A percentile compares a stretch with the other conserved stretches of the same genome.
Conservation (phyloP, 306 rosid genomes). For the Hippophae gyantsensis region DNA sequence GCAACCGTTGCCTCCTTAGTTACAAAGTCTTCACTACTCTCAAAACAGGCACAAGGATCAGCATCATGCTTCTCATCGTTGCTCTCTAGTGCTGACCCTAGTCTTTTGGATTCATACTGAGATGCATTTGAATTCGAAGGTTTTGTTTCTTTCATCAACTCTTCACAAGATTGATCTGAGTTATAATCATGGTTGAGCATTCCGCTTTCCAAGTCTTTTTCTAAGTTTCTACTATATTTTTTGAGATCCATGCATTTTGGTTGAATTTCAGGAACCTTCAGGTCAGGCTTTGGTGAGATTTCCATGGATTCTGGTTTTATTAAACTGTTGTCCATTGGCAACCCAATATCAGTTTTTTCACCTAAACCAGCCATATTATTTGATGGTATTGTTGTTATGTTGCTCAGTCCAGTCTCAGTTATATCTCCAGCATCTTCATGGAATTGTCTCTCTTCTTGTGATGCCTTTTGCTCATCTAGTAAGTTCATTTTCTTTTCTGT, state of each 20-base stretch:
- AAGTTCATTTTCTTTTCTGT: slow-evolving; percentile 17
- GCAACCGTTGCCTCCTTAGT: slow-evolving; percentile 18
- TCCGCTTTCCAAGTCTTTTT: slow-evolving; percentile 24
- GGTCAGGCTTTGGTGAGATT: slow-evolving; percentile 4
- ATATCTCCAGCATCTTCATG: slow-evolving; percentile 13
- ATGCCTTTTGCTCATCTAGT: slow-evolving; percentile 21
- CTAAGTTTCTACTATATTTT: slow-evolving; percentile 21
- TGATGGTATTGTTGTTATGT: slow-evolving; percentile 3
- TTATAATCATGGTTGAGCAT: slow-evolving; percentile 16
- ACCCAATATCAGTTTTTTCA: slow-evolving; percentile 9
- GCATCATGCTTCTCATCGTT: slow-evolving; percentile 8
- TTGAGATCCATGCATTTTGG: slow-evolving; percentile 21
- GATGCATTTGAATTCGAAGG: slow-evolving; percentile 8
- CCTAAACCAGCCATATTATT: slow-evolving; percentile 9
- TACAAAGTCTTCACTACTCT: slow-evolving; percentile 12
- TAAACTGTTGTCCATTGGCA: slow-evolving; percentile 15
- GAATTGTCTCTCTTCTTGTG: slow-evolving; percentile 11
- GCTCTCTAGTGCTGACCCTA: slow-evolving; percentile 17
- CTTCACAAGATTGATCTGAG: slow-evolving; percentile 22
- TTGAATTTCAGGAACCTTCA: slow-evolving; percentile 24
- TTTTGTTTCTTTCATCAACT: slow-evolving; percentile 13
- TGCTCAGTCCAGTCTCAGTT: slow-evolving; percentile 15
- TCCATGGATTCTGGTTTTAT: slow-evolving; percentile 18
- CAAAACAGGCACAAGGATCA: slow-evolving; percentile 3
- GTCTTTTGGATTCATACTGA: slow-evolving; percentile 5